Percentiles rank a stretch among this genome's conserved stretches.
These are phyloP conservation scores for Hericium alpestre DNA, from an alignment of 768 basidiomycete species.

Conservation along the genomic window DNA sequence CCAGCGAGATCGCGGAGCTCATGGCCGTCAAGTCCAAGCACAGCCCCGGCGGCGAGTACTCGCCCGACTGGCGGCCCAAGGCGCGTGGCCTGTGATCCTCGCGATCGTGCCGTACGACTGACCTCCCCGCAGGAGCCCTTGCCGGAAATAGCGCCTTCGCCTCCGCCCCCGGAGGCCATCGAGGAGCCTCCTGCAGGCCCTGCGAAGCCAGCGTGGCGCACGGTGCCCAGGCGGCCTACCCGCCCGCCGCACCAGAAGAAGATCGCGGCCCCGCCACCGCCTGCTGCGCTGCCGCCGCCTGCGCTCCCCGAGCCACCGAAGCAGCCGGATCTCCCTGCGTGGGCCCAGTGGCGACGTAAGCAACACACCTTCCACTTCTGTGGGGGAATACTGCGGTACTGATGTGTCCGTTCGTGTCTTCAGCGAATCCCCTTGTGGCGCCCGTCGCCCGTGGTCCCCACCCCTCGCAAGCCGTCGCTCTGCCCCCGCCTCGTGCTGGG, in stretches of 20 bases:
- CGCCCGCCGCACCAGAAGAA: slow-evolving; percentile 24
- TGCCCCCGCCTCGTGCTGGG: slow-evolving; percentile 40
- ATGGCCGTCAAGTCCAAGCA: slow-evolving; percentile 79
- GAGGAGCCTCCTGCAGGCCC: slow-evolving; percentile 32
- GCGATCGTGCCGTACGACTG: slow-evolving; percentile 1
- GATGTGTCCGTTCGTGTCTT: background rate
- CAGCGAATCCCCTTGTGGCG: slow-evolving; percentile 57
- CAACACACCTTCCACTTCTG: slow-evolving; percentile 3
- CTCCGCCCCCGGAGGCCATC: slow-evolving; percentile 33
- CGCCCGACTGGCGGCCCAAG: slow-evolving; percentile 61
- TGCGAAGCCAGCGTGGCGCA: slow-evolving; percentile 66
- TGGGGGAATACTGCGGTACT: background rate
- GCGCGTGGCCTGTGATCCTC: slow-evolving; percentile 25
- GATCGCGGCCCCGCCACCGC: slow-evolving; percentile 28
- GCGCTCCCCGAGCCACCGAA: slow-evolving; percentile 26
- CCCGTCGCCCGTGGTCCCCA: slow-evolving; percentile 33
- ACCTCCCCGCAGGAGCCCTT: slow-evolving; percentile 10
- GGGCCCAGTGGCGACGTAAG: slow-evolving; percentile 81
- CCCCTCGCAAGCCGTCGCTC: slow-evolving; percentile 23
- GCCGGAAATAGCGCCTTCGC: slow-evolving; percentile 17
- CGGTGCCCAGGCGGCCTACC: slow-evolving; percentile 50
- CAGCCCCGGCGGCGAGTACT: slow-evolving; percentile 68
- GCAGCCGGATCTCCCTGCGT: slow-evolving; percentile 47
- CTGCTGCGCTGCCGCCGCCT: slow-evolving; percentile 27
- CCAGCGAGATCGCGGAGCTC: slow-evolving; percentile 74